These are phyloP conservation scores for Russula compacta DNA, from an alignment of 768 basidiomycete genomes.

Conservation along the genomic window DNA sequence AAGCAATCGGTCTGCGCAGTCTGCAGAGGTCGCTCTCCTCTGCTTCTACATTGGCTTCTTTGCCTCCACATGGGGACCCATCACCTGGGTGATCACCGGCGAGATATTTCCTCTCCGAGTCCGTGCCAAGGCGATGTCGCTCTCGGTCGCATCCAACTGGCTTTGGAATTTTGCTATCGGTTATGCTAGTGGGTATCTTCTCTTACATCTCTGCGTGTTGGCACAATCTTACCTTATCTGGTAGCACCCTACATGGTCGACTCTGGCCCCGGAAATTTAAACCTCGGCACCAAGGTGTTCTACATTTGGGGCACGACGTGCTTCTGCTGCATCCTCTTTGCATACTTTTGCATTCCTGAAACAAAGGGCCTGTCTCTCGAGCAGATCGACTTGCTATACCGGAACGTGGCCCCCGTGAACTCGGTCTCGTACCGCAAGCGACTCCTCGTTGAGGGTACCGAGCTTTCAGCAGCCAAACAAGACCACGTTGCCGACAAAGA, in stretches of 20 bases:
- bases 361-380: slow-evolving; percentile 79
- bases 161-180: slow-evolving; percentile 71
- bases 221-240: neutral
- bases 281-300: slow-evolving; percentile 69
- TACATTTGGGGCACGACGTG: slow-evolving; percentile 77
- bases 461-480: neutral
- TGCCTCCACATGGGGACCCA: slow-evolving; percentile 63
- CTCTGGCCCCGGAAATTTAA: slow-evolving; percentile 36
- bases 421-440: slow-evolving; percentile 32
- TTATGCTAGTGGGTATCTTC: slow-evolving; percentile 17
- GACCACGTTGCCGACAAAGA: neutral
- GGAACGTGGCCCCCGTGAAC: slow-evolving; percentile 48
- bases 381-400: slow-evolving; percentile 74
- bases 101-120: slow-evolving; percentile 80
- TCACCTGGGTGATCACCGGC: slow-evolving; percentile 54
- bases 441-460: slow-evolving; percentile 16
- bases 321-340: slow-evolving; percentile 59
- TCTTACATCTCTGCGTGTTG: neutral
- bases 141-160: slow-evolving; percentile 70
- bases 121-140: slow-evolving; percentile 74
- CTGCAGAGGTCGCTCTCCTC: slow-evolving; percentile 35
- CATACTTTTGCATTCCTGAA: slow-evolving; percentile 76
- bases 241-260: slow-evolving; percentile 44
- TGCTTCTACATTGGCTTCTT: slow-evolving; percentile 40
- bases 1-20: slow-evolving; percentile 43